Evolutionary conservation across 371 early-diverging fungal species (phyloP).

Genomic region (Circinella umbellata): DNA sequence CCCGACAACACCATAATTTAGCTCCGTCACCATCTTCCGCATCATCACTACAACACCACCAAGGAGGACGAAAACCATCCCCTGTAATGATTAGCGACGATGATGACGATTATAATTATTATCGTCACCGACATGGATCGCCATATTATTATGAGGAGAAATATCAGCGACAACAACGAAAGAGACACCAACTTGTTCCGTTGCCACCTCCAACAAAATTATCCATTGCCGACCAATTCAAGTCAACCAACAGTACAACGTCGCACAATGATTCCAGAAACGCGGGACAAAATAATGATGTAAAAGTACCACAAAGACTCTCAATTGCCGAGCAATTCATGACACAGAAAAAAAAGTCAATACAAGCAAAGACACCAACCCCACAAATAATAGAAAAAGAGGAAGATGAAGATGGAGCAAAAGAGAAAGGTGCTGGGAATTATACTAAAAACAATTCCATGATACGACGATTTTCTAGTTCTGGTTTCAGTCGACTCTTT

Average conservation of each 20-base stretch:
- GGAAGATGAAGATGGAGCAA: not conserved
- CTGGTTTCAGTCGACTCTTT: not conserved
- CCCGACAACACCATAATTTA: not conserved
- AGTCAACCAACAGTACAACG: not conserved
- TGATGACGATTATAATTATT: not conserved
- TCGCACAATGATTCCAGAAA: not conserved
- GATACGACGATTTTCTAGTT: not conserved
- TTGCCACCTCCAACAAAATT: not conserved
- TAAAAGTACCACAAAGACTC: slow-evolving; percentile 2
- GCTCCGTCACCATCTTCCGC: not conserved
- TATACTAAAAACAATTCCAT: not conserved
- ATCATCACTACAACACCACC: not conserved
- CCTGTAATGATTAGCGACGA: not conserved
- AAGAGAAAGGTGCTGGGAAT: not conserved
- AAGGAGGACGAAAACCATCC: slow-evolving; percentile 1
- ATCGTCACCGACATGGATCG: not conserved
- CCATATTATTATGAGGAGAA: slow-evolving; percentile 1
- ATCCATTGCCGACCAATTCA: slow-evolving; percentile 2
- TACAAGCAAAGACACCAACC: not conserved
- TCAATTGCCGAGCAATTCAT: slow-evolving; percentile 29
- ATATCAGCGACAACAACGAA: not conserved
- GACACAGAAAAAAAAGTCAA: slow-evolving; percentile 5
- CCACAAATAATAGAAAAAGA: not conserved
- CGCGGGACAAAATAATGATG: not conserved
- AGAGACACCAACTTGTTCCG: too few relatives aligned